A percentile compares a stretch with the other conserved stretches of the same genome.
Conservation (phyloP, 2,329 filamentous ascomycete species). For the Calonectria leucothoes region DNA sequence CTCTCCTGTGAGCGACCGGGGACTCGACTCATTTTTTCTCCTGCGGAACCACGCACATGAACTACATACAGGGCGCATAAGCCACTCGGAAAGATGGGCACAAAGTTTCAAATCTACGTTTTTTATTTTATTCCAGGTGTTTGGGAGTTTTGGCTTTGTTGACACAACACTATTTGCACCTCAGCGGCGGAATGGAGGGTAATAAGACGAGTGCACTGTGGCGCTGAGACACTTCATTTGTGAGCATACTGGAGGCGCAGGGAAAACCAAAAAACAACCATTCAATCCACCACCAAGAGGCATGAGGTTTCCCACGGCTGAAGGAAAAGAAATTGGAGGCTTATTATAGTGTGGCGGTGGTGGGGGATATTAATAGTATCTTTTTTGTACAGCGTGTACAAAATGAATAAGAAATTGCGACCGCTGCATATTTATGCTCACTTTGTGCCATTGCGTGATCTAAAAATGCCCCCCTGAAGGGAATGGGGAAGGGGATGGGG, state of each 20-base stretch:
- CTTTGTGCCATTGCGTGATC: not conserved
- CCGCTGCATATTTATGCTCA: not conserved
- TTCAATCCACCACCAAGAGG: not conserved
- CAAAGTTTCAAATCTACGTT: not conserved
- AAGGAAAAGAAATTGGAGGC: conserved; percentile 4
- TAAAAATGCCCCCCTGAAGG: not conserved
- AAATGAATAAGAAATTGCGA: conserved; percentile 7
- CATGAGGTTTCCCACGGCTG: conserved; percentile 2
- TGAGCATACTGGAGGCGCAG: conserved; percentile 13
- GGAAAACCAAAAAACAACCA: conserved; percentile 18
- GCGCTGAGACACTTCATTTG: conserved; percentile 38
- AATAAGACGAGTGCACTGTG: conserved; percentile 29
- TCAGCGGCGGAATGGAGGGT: conserved; percentile 8
- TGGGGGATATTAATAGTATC: conserved; percentile 17
- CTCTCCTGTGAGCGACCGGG: conserved; percentile 20
- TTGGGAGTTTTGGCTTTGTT: not conserved
- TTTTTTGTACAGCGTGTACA: conserved; percentile 17
- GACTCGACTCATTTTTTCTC: not conserved
- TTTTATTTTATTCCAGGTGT: not conserved
- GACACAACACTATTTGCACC: conserved; percentile 1
- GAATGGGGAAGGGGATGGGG: not conserved
- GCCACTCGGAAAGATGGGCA: not conserved
- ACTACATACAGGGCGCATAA: not conserved
- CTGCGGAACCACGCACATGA: not conserved
- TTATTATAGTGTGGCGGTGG: not conserved